A percentile compares a stretch with the other conserved stretches of the same genome.
Evolutionary conservation across 192 early-diverging fungal species (phyloP).

Genomic region (Obelidium mucronatum): DNA sequence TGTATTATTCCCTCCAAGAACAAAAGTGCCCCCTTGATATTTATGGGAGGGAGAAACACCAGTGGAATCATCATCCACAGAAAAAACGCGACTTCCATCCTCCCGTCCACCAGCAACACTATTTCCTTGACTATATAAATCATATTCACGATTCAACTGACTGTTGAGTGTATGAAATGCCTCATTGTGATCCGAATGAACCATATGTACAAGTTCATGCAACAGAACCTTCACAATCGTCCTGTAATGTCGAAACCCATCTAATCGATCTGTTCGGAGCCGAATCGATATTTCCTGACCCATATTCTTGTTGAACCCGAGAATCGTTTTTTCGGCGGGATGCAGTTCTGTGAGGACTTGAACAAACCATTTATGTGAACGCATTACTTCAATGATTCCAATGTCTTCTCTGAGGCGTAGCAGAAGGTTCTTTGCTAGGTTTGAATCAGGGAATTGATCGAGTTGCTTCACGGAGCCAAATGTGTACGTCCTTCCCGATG

Average conservation of each 20-base stretch:
- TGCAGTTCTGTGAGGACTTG: conserved; percentile 73
- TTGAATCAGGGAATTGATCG: conserved; percentile 55
- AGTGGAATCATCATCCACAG: conserved; percentile 45
- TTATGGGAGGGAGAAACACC: too few relatives aligned
- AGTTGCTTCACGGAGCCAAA: conserved; percentile 68
- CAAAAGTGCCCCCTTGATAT: conserved; percentile 67
- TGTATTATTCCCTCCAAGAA: conserved; percentile 56
- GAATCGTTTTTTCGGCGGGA: conserved; percentile 68
- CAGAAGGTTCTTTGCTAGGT: conserved; percentile 64
- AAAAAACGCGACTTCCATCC: conserved; percentile 52
- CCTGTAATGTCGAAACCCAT: conserved; percentile 78
- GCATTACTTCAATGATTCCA: conserved; percentile 56
- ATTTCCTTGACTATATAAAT: conserved; percentile 46
- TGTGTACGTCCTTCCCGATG: conserved; percentile 52
- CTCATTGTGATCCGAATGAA: conserved; percentile 68
- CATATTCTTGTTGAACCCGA: conserved; percentile 74
- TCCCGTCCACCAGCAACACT: conserved; percentile 20
- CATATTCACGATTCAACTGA: conserved; percentile 75
- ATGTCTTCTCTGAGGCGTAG: conserved; percentile 71
- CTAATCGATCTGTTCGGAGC: conserved; percentile 77
- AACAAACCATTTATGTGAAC: conserved; percentile 70
- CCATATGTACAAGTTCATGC: conserved; percentile 82
- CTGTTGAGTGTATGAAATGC: conserved; percentile 77
- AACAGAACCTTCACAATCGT: conserved; percentile 72
- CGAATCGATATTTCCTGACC: conserved; percentile 78